These are phyloP conservation scores for Schizothecium vesticola DNA, from an alignment of 495 filamentous ascomycete species.

Conservation along the genomic window DNA sequence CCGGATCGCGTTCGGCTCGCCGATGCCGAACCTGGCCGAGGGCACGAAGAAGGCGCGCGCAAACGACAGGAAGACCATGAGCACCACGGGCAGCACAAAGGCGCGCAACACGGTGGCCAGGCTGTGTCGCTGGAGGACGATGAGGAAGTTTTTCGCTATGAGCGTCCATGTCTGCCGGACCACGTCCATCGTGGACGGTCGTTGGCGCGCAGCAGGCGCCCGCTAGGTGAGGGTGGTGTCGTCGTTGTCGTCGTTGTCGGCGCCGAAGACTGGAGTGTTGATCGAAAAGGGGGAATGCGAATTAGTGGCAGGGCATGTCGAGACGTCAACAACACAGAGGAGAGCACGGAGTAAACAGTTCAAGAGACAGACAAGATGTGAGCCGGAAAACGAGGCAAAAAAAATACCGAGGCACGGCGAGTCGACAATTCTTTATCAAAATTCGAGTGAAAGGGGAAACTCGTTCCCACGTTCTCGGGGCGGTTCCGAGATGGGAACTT, in stretches of 20 bases:
- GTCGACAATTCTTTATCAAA: not conserved
- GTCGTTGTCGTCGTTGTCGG: not conserved
- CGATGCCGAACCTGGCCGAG: slow-evolving; percentile 64
- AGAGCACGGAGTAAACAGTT: too few species aligned
- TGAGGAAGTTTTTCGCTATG: slow-evolving; percentile 65
- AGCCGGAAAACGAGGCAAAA: not conserved
- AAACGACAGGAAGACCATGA: slow-evolving; percentile 62
- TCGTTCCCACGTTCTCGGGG: not conserved
- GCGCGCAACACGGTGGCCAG: slow-evolving; percentile 61
- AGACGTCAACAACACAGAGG: not conserved
- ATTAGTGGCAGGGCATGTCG: not conserved
- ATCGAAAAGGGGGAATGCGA: not conserved
- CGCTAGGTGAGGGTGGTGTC: not conserved
- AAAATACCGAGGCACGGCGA: not conserved
- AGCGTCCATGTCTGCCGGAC: slow-evolving; percentile 67
- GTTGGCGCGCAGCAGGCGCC: not conserved
- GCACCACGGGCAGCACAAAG: slow-evolving; percentile 64
- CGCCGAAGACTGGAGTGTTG: not conserved
- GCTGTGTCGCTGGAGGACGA: slow-evolving; percentile 59
- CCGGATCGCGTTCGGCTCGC: slow-evolving; percentile 48
- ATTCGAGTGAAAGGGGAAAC: not conserved
- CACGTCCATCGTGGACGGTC: slow-evolving; percentile 13
- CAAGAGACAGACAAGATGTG: not conserved
- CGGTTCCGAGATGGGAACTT: not conserved
- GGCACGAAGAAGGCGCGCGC: slow-evolving; percentile 65